Conservation (phyloP, 2,329 filamentous ascomycete species). For the Ophiocordyceps unilateralis region DNA sequence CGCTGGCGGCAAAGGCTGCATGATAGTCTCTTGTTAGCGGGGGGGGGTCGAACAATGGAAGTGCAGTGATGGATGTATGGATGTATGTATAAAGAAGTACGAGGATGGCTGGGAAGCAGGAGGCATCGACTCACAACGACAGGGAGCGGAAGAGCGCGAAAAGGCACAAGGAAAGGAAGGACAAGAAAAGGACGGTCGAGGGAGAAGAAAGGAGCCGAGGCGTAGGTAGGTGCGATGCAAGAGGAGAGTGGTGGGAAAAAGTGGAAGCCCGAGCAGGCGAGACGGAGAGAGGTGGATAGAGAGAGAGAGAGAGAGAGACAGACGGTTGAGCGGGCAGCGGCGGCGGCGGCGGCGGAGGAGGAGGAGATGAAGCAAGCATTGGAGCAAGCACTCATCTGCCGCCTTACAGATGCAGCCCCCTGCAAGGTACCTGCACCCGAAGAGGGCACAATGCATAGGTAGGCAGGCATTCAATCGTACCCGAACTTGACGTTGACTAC, state of each 20-base stretch:
- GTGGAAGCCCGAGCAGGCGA: background rate
- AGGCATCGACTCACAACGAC: background rate
- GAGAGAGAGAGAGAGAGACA: background rate
- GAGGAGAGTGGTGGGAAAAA: background rate
- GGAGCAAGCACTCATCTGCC: background rate
- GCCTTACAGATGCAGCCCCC: background rate
- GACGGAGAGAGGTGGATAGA: background rate
- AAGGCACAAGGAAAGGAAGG: too few species aligned
- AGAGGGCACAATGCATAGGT: background rate
- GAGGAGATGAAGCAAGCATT: too few species aligned
- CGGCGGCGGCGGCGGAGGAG: too few species aligned
- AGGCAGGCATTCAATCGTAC: background rate
- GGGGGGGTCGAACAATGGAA: too few species aligned
- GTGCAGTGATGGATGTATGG: too few species aligned
- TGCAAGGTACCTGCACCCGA: too few species aligned
- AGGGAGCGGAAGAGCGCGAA: too few species aligned
- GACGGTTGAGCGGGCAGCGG: background rate
- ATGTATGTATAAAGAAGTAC: too few species aligned
- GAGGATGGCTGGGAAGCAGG: background rate
- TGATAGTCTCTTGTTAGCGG: background rate
- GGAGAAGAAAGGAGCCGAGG: background rate
- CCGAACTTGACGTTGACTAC: too few species aligned
- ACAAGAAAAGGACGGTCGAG: too few species aligned
- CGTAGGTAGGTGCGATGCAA: background rate
- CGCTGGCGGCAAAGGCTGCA: background rate